These are phyloP conservation scores for Aspergillus asperescens DNA, from an alignment of 495 filamentous ascomycete genomes.

Conservation along the genomic window DNA sequence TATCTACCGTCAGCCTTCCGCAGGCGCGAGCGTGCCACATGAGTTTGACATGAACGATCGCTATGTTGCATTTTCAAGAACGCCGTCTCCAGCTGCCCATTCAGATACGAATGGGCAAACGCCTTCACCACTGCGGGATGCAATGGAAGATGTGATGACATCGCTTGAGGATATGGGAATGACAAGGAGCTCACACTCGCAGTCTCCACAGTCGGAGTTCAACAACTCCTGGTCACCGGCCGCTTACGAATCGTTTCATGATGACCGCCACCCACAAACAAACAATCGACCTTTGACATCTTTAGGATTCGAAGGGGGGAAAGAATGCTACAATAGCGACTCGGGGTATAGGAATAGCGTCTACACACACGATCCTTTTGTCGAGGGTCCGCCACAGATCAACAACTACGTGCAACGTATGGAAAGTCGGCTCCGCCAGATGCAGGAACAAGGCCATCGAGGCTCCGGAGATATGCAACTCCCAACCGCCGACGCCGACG, in stretches of 20 bases:
- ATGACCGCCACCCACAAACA: constrained; percentile 25
- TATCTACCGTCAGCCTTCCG: constrained; percentile 25
- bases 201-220: constrained; percentile 48
- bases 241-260: constrained; percentile 63
- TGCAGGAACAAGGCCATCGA: constrained; percentile 58
- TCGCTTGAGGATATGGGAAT: constrained; percentile 86
- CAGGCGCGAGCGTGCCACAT: constrained; percentile 31
- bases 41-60: constrained; percentile 47
- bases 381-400: constrained; percentile 62
- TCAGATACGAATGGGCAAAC: constrained; percentile 65
- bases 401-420: constrained; percentile 84
- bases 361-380: constrained; percentile 41
- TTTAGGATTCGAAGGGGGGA: constrained; percentile 56
- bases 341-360: constrained; percentile 32
- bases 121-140: constrained; percentile 83
- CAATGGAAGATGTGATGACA: constrained; percentile 98
- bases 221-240: constrained; percentile 89
- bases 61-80: constrained; percentile 44
- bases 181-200: constrained; percentile 44
- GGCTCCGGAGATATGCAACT: constrained; percentile 32
- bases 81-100: constrained; percentile 57
- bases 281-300: constrained; percentile 62
- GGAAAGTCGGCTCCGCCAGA: constrained; percentile 70
- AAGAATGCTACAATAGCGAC: constrained; percentile 40
- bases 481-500: constrained; percentile 1